These are phyloP conservation scores for Vigna reflexopilosa DNA, from an alignment of 306 rosid species.

Conservation along the genomic window DNA sequence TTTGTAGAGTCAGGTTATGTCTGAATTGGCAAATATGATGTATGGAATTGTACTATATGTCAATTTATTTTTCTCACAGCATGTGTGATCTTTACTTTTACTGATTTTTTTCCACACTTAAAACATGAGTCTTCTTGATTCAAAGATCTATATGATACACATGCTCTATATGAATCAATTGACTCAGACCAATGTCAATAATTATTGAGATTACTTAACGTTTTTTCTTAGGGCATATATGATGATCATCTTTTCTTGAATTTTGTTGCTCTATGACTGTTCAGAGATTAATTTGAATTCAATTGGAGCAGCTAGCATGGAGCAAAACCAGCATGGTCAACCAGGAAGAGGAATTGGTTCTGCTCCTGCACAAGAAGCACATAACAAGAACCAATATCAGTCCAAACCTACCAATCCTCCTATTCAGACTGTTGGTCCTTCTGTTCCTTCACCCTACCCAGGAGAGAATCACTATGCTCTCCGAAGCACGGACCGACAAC, in stretches of 20 bases:
- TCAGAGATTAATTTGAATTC: background rate
- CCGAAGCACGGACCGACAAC: slow-evolving; percentile 40
- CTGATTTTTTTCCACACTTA: background rate
- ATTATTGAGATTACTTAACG: background rate
- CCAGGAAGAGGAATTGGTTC: slow-evolving; percentile 24
- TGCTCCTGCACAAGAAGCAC: slow-evolving; percentile 44
- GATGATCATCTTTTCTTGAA: background rate
- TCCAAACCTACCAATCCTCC: slow-evolving; percentile 51
- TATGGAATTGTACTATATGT: too few species aligned
- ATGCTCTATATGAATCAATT: background rate
- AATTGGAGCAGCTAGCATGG: slow-evolving; percentile 47
- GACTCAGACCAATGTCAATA: background rate
- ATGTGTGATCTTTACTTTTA: too few species aligned
- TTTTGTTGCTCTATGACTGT: background rate
- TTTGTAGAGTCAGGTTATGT: background rate
- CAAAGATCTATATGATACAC: background rate
- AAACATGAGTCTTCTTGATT: background rate
- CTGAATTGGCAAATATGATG: slow-evolving; percentile 46
- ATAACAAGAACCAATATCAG: slow-evolving; percentile 47
- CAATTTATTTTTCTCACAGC: background rate
- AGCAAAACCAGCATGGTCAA: slow-evolving; percentile 55
- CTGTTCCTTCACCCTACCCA: slow-evolving; percentile 45
- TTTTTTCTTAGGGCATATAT: background rate
- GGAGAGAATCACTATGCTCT: slow-evolving; percentile 50
- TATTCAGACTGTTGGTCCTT: slow-evolving; percentile 42